Evolutionary conservation across 257 asterid genomes (phyloP).

Genomic region (Fraxinus anomala): DNA sequence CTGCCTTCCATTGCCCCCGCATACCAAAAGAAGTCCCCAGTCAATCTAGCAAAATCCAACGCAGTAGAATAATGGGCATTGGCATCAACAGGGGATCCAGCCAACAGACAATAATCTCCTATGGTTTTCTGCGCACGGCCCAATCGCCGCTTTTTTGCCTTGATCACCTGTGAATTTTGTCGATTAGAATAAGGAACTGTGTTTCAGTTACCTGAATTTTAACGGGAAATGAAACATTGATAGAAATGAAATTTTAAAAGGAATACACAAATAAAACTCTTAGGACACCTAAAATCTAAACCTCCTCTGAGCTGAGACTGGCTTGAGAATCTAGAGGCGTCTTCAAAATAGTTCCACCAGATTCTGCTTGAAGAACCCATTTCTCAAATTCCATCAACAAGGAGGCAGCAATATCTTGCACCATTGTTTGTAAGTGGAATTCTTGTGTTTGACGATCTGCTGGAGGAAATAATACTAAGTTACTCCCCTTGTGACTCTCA

Average conservation of each 20-base stretch:
- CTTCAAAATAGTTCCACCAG: conserved; percentile 90
- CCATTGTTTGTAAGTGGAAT: conserved; percentile 92
- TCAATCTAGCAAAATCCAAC: conserved; percentile 87
- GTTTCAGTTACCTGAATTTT: conserved; percentile 6
- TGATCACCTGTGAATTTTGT: conserved; percentile 71
- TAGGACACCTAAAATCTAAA: conserved; percentile 85
- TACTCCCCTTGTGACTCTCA: conserved; percentile 74
- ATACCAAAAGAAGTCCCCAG: conserved; percentile 95
- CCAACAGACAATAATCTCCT: conserved; percentile 93
- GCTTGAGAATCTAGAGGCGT: conserved; percentile 99
- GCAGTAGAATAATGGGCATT: conserved; percentile 94
- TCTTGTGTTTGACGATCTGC: conserved; percentile 95
- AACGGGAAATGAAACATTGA: conserved; percentile 23
- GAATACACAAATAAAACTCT: conserved; percentile 36
- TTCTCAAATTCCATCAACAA: conserved; percentile 96
- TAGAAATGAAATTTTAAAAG: conserved; percentile 20
- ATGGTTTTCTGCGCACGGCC: conserved; percentile 98
- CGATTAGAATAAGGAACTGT: conserved; percentile 33
- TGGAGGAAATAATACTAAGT: conserved; percentile 82
- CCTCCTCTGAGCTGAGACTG: conserved; percentile 99
- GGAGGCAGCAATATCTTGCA: conserved; percentile 96
- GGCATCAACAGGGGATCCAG: conserved; percentile 99
- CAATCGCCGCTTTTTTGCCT: conserved; percentile 91
- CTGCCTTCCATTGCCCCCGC: conserved; percentile 99
- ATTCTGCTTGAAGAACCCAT: conserved; percentile 92